Conservation (phyloP, 768 basidiomycete species). For the Gloeostereum incarnatum region DNA sequence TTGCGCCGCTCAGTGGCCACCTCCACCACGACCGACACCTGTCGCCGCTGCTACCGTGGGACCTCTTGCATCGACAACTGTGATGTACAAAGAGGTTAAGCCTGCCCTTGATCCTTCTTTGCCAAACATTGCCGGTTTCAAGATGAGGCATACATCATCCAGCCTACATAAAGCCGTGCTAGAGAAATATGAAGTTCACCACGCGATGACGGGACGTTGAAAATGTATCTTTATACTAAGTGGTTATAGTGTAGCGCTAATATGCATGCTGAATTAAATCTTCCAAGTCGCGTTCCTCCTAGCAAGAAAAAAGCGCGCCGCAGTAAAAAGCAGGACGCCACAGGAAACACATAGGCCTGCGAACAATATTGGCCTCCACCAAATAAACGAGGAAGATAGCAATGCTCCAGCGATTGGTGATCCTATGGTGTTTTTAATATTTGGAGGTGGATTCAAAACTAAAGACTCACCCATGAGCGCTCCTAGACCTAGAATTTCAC, state of each 20-base stretch:
- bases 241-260: too few relatives aligned
- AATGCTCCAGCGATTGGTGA: slow-evolving; percentile 51
- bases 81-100: slow-evolving; percentile 3
- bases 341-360: slow-evolving; percentile 28
- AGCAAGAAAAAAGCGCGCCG: too few relatives aligned
- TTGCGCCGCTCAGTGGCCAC: slow-evolving; percentile 56
- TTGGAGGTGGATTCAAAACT: not conserved
- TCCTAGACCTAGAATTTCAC: slow-evolving; percentile 21
- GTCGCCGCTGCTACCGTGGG: slow-evolving; percentile 75
- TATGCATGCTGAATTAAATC: too few relatives aligned
- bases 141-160: slow-evolving; percentile 36
- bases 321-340: slow-evolving; percentile 2
- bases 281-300: too few relatives aligned
- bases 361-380: slow-evolving; percentile 53
- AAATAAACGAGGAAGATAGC: slow-evolving; percentile 37
- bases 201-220: too few relatives aligned
- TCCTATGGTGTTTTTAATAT: slow-evolving; percentile 19
- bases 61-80: slow-evolving; percentile 29
- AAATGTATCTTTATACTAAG: too few relatives aligned
- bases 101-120: slow-evolving; percentile 9
- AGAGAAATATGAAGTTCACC: slow-evolving; percentile 67
- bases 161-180: slow-evolving; percentile 69
- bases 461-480: slow-evolving; percentile 26
- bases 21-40: slow-evolving; percentile 69
- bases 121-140: slow-evolving; percentile 10